Evolutionary conservation across 2,329 filamentous ascomycete species (phyloP), one percentile per base, ranked within the genome.

Genomic region (Bisporella sp.): DNA sequence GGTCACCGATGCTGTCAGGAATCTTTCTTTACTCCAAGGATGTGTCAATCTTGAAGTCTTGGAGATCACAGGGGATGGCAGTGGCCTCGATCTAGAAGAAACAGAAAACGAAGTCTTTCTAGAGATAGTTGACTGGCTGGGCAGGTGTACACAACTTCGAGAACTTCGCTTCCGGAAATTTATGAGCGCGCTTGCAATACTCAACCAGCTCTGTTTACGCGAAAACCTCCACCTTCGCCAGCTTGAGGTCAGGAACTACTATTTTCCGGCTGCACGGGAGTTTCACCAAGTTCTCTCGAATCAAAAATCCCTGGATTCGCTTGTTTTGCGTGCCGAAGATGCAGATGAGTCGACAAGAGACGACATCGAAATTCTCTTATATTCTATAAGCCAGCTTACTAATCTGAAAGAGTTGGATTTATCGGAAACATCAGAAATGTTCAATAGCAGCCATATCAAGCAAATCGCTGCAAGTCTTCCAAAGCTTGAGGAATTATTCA

Each of bases 401-500:
- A 68, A 76, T 6, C 70, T 86, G 12, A 73, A 69, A 29, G 69
- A 74, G 21, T 68, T 86, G 3, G 72, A 77, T 37, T 64, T 83
- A 1, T 69, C 73, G 32, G 69, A 74, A 31, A 70, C 79, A 4
- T 74, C 70, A 2, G 73, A 79, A 40, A 71, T 71, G 45, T 74
- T 84, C 52, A 69, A 65, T 0, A 66, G 73, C 6, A 63, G 68
- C 6, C 74, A 84, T 39, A 67, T 85, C 33, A 62, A 68, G 8
- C 58, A 59, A 3, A 69, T 86, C 12, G 69, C 74, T 29, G 53
- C 62, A 1, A 62, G 68, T 7, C 65, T 64, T 5, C 33, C 31
- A 29, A 51, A 69, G 12, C 69, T 87, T 0, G 77, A 82, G 55
- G 73, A 78, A 9, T 64, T 86, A 11, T 74, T 70, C 42, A 73